A percentile compares a stretch with the other conserved stretches of the same genome.
phyloP scores from a whole-genome alignment of 129 eudicot species.

The Chrysanthemum lavandulifolium region DNA sequence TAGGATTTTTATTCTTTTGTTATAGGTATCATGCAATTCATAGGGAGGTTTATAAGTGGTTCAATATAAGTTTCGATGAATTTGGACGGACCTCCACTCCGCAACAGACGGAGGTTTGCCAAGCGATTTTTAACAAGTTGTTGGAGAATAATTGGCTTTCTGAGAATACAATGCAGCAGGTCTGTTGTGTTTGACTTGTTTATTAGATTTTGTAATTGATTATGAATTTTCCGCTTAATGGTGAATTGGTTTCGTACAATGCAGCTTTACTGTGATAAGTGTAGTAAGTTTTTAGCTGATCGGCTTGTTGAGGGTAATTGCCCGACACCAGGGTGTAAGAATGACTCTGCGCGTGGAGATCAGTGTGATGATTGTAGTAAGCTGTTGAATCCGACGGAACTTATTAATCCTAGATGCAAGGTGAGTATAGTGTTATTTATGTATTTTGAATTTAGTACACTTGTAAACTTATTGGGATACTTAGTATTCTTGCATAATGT shows the following conservation, averaged over 20 bases:
- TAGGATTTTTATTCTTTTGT: conserved; percentile 4
- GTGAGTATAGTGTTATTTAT: conserved; percentile 29
- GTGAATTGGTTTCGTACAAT: conserved; percentile 8
- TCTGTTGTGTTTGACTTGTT: conserved; percentile 11
- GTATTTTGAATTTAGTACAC: neutral
- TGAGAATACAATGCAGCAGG: conserved; percentile 97
- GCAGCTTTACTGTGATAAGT: conserved; percentile 95
- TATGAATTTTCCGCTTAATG: conserved; percentile 5
- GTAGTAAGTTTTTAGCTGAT: conserved; percentile 83
- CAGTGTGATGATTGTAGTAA: conserved; percentile 93
- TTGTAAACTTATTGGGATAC: neutral
- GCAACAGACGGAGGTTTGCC: conserved; percentile 92
- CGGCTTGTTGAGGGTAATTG: conserved; percentile 89
- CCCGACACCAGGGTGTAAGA: conserved; percentile 86
- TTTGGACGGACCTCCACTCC: conserved; percentile 96
- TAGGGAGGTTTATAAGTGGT: conserved; percentile 83
- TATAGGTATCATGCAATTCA: conserved; percentile 90
- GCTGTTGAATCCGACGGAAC: conserved; percentile 87
- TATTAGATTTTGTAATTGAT: neutral
- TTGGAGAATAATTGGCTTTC: conserved; percentile 84
- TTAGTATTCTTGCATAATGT: neutral
- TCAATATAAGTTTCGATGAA: conserved; percentile 76
- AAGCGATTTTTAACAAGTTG: conserved; percentile 71
- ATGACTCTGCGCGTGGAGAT: conserved; percentile 98
- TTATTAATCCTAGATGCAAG: conserved; percentile 89